phyloP scores from a whole-genome alignment of 2,329 filamentous ascomycete genomes.

The Fusarium bulbicola region DNA sequence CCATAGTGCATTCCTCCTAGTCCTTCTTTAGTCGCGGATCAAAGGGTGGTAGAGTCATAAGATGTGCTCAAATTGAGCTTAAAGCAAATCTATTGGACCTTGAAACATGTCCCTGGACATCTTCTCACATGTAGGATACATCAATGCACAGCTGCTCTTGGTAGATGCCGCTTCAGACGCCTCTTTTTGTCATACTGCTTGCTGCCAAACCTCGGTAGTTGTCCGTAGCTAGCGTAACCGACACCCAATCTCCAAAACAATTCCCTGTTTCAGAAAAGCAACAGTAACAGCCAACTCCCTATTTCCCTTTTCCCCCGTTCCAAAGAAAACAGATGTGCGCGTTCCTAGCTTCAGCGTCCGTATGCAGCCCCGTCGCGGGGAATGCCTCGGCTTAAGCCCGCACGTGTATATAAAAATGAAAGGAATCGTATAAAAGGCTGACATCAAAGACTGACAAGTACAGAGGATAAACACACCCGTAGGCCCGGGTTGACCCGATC shows the following conservation, averaged over 20 bases:
- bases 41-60: conserved; percentile 37
- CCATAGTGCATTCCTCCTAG: conserved; percentile 21
- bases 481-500: conserved; percentile 37
- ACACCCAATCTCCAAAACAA: conserved; percentile 27
- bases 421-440: neutral
- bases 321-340: neutral
- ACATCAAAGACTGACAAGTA: neutral
- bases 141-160: conserved; percentile 8
- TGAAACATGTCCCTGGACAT: conserved; percentile 25
- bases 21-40: conserved; percentile 23
- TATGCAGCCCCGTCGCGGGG: neutral
- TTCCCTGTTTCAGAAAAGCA: conserved; percentile 19
- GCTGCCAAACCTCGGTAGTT: conserved; percentile 34
- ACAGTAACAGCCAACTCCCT: conserved; percentile 15
- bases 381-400: conserved; percentile 37
- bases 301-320: conserved; percentile 1
- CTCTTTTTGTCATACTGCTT: conserved; percentile 32
- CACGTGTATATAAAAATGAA: conserved; percentile 20
- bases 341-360: neutral
- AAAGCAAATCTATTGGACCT: conserved; percentile 39
- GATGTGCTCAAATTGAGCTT: conserved; percentile 32
- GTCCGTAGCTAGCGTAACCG: conserved; percentile 28
- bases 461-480: conserved; percentile 18
- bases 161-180: conserved; percentile 35
- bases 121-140: conserved; percentile 39